Percentiles rank a stretch among this genome's conserved stretches.
These are phyloP conservation scores for Tremella yokohamensis DNA, from an alignment of 768 basidiomycete genomes.

Conservation along the genomic window DNA sequence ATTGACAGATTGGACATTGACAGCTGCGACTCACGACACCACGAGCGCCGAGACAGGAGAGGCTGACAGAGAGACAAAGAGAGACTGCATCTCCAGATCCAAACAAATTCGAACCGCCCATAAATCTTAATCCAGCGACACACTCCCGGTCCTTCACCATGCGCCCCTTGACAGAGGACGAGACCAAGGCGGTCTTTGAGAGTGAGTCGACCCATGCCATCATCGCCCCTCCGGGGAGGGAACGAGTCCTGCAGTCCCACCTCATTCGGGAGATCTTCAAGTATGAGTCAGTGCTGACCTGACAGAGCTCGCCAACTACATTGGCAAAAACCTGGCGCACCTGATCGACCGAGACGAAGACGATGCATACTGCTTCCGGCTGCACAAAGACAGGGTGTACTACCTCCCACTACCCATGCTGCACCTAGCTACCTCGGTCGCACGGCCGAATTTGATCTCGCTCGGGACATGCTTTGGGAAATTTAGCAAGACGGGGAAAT, in stretches of 20 bases:
- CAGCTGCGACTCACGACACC: no score
- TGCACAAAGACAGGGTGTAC: constrained; percentile 92
- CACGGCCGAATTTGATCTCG: constrained; percentile 84
- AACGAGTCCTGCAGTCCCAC: no score
- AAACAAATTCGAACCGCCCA: no score
- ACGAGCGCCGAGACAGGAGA: no score
- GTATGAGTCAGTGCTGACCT: not conserved
- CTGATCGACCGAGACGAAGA: constrained; percentile 84
- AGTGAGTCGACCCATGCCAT: constrained; percentile 52
- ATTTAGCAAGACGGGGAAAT: constrained; percentile 94
- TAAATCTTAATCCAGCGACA: no score
- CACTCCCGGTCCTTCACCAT: constrained; percentile 53
- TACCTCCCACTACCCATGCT: constrained; percentile 95
- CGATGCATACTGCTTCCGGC: constrained; percentile 89
- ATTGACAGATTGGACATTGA: no score
- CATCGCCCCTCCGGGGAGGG: not conserved
- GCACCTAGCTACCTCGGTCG: constrained; percentile 85
- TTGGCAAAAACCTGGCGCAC: constrained; percentile 94
- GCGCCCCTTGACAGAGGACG: constrained; percentile 95
- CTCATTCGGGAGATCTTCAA: no score
- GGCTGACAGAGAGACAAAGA: no score
- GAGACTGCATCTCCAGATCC: no score
- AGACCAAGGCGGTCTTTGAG: constrained; percentile 91
- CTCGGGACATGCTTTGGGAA: constrained; percentile 97
- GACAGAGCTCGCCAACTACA: constrained; percentile 86